Evolutionary conservation across 192 early-diverging fungal species (phyloP).

Genomic region (Coemansia interrupta): DNA sequence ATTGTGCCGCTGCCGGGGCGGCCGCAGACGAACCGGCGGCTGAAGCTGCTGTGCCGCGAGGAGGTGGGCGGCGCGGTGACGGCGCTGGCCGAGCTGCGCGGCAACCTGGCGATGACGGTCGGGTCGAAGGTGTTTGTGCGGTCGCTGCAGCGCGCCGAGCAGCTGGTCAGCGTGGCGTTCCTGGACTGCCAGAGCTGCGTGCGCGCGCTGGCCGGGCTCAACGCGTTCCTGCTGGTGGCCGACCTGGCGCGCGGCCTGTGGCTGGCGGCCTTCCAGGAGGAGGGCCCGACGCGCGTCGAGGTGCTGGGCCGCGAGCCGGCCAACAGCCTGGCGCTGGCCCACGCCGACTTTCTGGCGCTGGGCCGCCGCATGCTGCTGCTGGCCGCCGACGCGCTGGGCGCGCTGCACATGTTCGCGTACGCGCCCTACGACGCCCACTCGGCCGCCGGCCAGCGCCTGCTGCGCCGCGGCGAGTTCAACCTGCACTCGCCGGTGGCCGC

Average conservation of each 20-base stretch:
- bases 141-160: slow-evolving; percentile 76
- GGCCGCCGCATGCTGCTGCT: slow-evolving; percentile 73
- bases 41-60: slow-evolving; percentile 77
- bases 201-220: slow-evolving; percentile 72
- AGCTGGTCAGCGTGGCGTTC: slow-evolving; percentile 87
- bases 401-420: slow-evolving; percentile 80
- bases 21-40: slow-evolving; percentile 89
- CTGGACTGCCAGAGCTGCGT: slow-evolving; percentile 92
- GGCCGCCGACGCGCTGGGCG: slow-evolving; percentile 67
- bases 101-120: slow-evolving; percentile 80
- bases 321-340: slow-evolving; percentile 64
- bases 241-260: slow-evolving; percentile 84
- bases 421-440: slow-evolving; percentile 88
- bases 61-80: slow-evolving; percentile 87
- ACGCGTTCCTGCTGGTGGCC: slow-evolving; percentile 82
- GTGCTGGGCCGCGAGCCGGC: slow-evolving; percentile 88
- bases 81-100: slow-evolving; percentile 78
- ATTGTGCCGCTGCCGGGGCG: slow-evolving; percentile 93
- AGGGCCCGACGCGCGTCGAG: slow-evolving; percentile 81
- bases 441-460: slow-evolving; percentile 78
- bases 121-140: slow-evolving; percentile 88
- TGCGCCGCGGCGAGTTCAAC: slow-evolving; percentile 87
- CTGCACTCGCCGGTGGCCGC: slow-evolving; percentile 71
- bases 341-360: slow-evolving; percentile 74
- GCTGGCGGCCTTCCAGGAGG: slow-evolving; percentile 92